These are phyloP conservation scores for Penicillium sp. DNA, from an alignment of 2,329 filamentous ascomycete species.

Conservation along the genomic window DNA sequence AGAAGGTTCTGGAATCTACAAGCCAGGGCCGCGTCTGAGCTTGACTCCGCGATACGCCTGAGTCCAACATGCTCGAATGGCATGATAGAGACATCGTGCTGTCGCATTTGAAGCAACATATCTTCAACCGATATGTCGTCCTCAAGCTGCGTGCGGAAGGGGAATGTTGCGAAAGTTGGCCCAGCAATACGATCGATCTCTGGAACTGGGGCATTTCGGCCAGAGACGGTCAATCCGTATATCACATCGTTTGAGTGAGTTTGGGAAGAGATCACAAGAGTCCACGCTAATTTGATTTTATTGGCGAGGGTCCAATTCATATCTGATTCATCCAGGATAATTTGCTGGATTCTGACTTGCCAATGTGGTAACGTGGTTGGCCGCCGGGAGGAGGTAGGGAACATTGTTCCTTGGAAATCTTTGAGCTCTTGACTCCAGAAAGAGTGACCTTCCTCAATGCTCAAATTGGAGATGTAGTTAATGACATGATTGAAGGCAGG, in stretches of 20 bases:
- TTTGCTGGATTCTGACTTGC: neutral
- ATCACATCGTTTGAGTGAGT: slow-evolving; percentile 38
- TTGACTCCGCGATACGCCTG: neutral
- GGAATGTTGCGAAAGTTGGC: slow-evolving; percentile 41
- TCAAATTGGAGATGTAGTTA: neutral
- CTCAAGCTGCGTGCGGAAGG: slow-evolving; percentile 31
- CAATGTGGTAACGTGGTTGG: neutral
- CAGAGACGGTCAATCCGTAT: slow-evolving; percentile 42
- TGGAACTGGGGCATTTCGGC: slow-evolving; percentile 36
- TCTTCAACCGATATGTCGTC: neutral
- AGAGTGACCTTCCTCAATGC: neutral
- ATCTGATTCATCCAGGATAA: neutral
- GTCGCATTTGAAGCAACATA: neutral
- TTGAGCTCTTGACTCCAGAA: slow-evolving; percentile 1
- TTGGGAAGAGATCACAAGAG: slow-evolving; percentile 34
- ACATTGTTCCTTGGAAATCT: neutral
- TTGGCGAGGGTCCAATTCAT: slow-evolving; percentile 1
- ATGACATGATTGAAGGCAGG: slow-evolving; percentile 1
- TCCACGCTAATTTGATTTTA: slow-evolving; percentile 31
- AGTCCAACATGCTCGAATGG: neutral
- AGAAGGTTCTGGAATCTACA: slow-evolving; percentile 6
- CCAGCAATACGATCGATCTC: slow-evolving; percentile 41
- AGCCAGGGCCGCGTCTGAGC: slow-evolving; percentile 3
- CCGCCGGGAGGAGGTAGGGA: neutral
- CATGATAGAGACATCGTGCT: neutral